Conservation (phyloP, 1,284 basidiomycete genomes). For the Austroboletus sp. region DNA sequence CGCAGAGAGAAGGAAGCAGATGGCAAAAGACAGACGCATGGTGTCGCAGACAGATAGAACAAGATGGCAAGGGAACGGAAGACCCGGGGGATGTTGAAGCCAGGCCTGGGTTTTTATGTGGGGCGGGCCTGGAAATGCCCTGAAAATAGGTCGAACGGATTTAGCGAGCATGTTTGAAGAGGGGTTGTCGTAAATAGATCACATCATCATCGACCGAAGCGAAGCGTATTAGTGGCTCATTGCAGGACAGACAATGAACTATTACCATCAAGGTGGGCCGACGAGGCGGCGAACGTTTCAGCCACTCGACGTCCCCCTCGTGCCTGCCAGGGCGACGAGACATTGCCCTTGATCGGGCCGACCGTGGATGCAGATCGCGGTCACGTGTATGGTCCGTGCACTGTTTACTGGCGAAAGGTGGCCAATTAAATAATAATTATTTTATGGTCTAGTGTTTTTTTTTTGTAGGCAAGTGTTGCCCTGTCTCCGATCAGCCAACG, state of each 20-base stretch:
- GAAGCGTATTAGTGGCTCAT: background rate
- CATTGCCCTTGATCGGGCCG: too few species aligned
- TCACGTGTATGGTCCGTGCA: conserved; percentile 29
- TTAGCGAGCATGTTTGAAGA: conserved; percentile 6
- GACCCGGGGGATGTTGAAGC: background rate
- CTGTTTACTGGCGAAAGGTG: conserved; percentile 8
- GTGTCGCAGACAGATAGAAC: background rate
- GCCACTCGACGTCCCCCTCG: background rate
- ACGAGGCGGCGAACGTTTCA: too few species aligned
- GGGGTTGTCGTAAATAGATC: conserved; percentile 4
- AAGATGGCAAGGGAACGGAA: background rate
- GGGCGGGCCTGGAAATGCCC: conserved; percentile 7
- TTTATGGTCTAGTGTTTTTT: conserved; percentile 5
- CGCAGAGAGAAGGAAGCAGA: conserved; percentile 12
- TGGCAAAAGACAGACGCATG: conserved; percentile 15
- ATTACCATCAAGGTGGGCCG: background rate
- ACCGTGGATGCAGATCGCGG: background rate
- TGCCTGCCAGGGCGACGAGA: background rate
- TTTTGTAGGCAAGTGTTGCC: conserved; percentile 2
- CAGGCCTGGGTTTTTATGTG: conserved; percentile 6
- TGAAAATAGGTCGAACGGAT: conserved; percentile 6
- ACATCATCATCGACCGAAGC: conserved; percentile 4
- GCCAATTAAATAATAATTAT: background rate
- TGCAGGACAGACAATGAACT: background rate
- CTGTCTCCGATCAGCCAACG: conserved; percentile 15